A percentile compares a stretch with the other conserved stretches of the same genome.
These are phyloP conservation scores for Ensete glaucum DNA, from an alignment of 176 grass and related monocot genomes.

Conservation along the genomic window DNA sequence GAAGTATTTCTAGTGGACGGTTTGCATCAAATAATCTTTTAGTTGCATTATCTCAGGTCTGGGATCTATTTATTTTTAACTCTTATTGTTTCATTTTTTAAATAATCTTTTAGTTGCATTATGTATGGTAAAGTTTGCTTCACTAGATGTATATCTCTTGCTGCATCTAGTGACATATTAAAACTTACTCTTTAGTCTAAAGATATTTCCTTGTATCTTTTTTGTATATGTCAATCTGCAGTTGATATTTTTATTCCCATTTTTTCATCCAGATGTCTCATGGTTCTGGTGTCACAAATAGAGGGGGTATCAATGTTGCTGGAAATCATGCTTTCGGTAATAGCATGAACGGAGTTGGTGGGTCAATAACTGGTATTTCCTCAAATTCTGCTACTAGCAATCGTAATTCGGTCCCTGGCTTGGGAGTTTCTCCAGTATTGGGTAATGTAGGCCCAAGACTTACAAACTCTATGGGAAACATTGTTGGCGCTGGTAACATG, in stretches of 20 bases:
- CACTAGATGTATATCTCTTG: neutral
- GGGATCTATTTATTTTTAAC: constrained; percentile 7
- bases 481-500: constrained; percentile 61
- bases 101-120: neutral
- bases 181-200: neutral
- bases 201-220: neutral
- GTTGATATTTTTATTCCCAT: neutral
- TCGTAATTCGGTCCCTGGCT: constrained; percentile 68
- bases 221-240: neutral
- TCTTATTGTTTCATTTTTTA: neutral
- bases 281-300: constrained; percentile 56
- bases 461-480: constrained; percentile 58
- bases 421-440: constrained; percentile 58
- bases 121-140: neutral
- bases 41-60: constrained; percentile 80
- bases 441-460: constrained; percentile 70
- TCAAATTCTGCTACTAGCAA: constrained; percentile 52
- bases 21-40: constrained; percentile 84
- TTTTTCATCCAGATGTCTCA: constrained; percentile 63
- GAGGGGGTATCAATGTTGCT: constrained; percentile 68
- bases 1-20: constrained; percentile 69
- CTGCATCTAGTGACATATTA: neutral
- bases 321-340: constrained; percentile 63
- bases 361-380: constrained; percentile 73
- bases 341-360: constrained; percentile 67